Base-by-base conservation (phyloP, 768 basidiomycete species). In the Gloeopeniophorella convolvens region DNA sequence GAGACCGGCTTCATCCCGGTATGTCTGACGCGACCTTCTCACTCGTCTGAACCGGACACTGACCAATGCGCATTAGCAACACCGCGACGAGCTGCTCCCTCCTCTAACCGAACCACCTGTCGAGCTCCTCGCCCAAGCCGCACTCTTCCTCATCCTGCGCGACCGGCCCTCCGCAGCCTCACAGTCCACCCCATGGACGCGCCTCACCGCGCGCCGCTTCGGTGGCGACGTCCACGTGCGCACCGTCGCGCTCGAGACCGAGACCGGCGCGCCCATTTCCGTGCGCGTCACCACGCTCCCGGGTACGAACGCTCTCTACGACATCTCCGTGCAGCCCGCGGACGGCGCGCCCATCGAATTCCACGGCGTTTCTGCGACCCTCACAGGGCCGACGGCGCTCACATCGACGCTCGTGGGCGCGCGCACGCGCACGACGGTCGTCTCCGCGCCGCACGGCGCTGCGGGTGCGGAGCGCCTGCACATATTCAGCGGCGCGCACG, bases 1-100 rank as follows among this genome's bases (percentile, higher is more conserved):
- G 93, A 96, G 62, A 95, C 93, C 2, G 90, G 90, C 3, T 97
- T 97, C 63, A 94, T 97, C 59, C 76, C 79, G 24, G 90, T 90
- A 63, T 42, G 74, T 62, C 8, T 16, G n/a, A n/a, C n/a, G n/a
- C n/a, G n/a, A 32, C 42, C 15, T 23, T 20, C 23, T 8, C 4
- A 20, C 33, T 23, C 15, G 9, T 18, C 3, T 16, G 32, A 27
- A 5, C 2, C 7, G 4, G 7, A 15, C 23, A 27, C 4, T 33
- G n/a, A 33, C 20, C n/a, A 20, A 35, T 46, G 21, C 7, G 9
- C 12, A 10, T 40, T 26, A 94, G 91, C 91, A 89, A 79, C 84
- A 95, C 63, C 76, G 79, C 60, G 72, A 81, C 33, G 78, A 86
- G 49, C 71, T 96, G n/a, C 92, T 96, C 70, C 86, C 87, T 2